Percentiles rank a stretch among this genome's conserved stretches.
phyloP scores from a whole-genome alignment of 805 yeast species.

The Diddensiella transvaalensis region DNA sequence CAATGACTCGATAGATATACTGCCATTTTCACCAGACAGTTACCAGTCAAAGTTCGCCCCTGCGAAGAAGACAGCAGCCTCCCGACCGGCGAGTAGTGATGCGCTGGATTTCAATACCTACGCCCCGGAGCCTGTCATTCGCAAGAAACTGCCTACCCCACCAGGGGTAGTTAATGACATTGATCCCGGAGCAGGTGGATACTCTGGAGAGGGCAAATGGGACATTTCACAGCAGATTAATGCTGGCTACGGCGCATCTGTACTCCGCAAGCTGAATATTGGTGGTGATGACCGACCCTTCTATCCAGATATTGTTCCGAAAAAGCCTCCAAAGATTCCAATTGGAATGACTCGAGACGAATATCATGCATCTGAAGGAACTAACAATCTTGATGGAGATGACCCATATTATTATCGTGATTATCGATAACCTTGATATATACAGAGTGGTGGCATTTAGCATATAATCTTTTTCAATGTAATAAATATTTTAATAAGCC shows the following conservation, averaged over 20 bases:
- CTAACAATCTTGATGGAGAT: slow-evolving; percentile 12
- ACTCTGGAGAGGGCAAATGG: slow-evolving; percentile 30
- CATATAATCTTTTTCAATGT: background rate
- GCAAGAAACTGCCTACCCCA: slow-evolving; percentile 14
- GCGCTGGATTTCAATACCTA: slow-evolving; percentile 23
- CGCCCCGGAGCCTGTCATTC: slow-evolving; percentile 27
- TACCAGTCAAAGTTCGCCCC: slow-evolving; percentile 9
- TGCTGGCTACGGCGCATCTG: slow-evolving; percentile 35
- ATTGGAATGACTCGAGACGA: slow-evolving; percentile 27
- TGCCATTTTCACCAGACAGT: slow-evolving; percentile 26
- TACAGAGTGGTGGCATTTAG: too few species aligned
- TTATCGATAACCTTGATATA: slow-evolving; percentile 3
- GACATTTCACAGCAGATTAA: slow-evolving; percentile 32
- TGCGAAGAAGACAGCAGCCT: background rate
- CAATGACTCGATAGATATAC: slow-evolving; percentile 8
- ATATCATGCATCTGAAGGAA: slow-evolving; percentile 19
- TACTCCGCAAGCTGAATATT: slow-evolving; percentile 24
- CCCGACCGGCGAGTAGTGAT: slow-evolving; percentile 2
- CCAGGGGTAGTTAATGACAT: slow-evolving; percentile 18
- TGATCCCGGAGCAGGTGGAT: slow-evolving; percentile 26
- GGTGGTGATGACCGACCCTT: background rate
- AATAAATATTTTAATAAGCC: slow-evolving; percentile 38
- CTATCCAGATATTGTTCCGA: slow-evolving; percentile 10
- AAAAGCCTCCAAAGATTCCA: slow-evolving; percentile 29
- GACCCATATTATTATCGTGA: slow-evolving; percentile 20